phyloP scores from a whole-genome alignment of 768 basidiomycete genomes.

The Tricholoma bakamatsutake region DNA sequence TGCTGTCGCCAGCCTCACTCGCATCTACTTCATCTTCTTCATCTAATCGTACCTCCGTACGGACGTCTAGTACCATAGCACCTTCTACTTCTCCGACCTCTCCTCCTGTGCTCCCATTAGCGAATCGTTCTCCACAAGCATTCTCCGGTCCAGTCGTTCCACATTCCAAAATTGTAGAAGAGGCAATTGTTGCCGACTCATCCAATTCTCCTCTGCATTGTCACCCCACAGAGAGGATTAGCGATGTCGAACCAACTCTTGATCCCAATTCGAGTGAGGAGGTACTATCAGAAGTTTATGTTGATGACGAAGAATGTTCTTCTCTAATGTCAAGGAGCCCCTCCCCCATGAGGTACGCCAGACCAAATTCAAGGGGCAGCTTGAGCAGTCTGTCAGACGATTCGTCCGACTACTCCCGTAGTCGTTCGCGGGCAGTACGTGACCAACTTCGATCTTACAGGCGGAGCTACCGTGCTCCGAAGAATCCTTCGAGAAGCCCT shows the following conservation, averaged over 20 bases:
- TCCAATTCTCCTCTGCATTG: neutral
- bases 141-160: neutral
- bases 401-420: constrained; percentile 6
- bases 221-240: neutral
- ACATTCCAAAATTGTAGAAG: neutral
- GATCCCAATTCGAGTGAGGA: neutral
- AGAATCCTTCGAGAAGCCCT: constrained; percentile 10
- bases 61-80: neutral
- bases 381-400: constrained; percentile 17
- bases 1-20: neutral
- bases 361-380: constrained; percentile 23
- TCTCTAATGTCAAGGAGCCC: constrained; percentile 21
- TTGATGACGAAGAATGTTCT: constrained; percentile 17
- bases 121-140: neutral
- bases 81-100: neutral
- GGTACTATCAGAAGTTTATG: constrained; percentile 11
- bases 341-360: constrained; percentile 31
- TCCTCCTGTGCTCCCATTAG: neutral
- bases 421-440: constrained; percentile 3
- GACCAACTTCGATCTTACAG: constrained; percentile 8
- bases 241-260: neutral
- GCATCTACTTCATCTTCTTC: neutral
- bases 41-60: neutral
- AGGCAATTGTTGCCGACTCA: neutral
- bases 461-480: constrained; percentile 3